These are phyloP conservation scores for Didymella arachidicola DNA, from an alignment of 2,329 filamentous ascomycete genomes.

Conservation along the genomic window DNA sequence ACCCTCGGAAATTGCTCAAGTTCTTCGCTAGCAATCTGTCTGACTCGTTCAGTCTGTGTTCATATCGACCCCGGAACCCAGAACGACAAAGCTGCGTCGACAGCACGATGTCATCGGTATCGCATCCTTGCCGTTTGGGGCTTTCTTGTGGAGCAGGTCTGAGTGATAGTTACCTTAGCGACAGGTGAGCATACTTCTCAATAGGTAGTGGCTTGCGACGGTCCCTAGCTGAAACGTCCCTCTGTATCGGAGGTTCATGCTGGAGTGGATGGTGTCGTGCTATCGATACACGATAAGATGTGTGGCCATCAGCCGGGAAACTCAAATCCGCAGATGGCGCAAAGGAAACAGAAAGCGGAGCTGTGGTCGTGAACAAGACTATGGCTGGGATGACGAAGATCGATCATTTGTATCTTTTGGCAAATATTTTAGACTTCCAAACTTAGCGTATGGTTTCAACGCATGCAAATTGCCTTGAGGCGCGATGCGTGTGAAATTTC, in stretches of 20 bases:
- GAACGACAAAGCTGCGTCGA: neutral
- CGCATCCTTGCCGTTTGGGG: constrained; percentile 58
- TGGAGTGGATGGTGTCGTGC: constrained; percentile 16
- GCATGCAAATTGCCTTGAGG: too few relatives aligned
- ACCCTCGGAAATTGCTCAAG: too few relatives aligned
- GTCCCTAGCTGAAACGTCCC: constrained; percentile 28
- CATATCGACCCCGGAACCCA: too few relatives aligned
- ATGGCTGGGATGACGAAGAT: neutral
- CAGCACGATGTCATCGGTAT: neutral
- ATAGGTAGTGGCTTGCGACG: constrained; percentile 21
- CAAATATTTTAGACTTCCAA: too few relatives aligned
- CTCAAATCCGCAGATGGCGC: constrained; percentile 7
- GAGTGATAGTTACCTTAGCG: constrained; percentile 4
- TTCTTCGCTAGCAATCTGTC: too few relatives aligned
- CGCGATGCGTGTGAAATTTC: too few relatives aligned
- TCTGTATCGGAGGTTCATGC: constrained; percentile 22
- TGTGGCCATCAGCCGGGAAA: constrained; percentile 12
- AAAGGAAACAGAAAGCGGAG: constrained; percentile 21
- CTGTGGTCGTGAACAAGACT: constrained; percentile 20
- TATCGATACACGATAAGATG: constrained; percentile 2
- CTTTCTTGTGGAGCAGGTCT: constrained; percentile 56
- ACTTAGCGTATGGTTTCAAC: too few relatives aligned
- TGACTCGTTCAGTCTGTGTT: too few relatives aligned
- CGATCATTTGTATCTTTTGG: too few relatives aligned
- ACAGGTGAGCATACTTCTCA: constrained; percentile 18